A percentile compares a stretch with the other conserved stretches of the same genome.
phyloP scores from a whole-genome alignment of 495 filamentous ascomycete genomes.

The Melanomma pulvis-pyrius region DNA sequence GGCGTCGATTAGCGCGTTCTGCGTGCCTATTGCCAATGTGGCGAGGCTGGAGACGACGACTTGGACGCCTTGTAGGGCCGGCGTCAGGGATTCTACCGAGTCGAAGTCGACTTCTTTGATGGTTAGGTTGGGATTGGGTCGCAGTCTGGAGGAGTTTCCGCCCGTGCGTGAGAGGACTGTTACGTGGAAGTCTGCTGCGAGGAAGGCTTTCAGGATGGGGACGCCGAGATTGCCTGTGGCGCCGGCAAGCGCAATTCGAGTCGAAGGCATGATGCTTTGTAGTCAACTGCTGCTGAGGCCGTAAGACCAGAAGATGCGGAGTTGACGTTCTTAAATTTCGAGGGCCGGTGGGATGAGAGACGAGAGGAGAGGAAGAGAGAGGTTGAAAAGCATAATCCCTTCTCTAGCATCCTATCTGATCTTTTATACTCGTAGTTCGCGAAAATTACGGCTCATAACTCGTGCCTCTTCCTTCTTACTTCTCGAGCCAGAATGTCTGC shows the following conservation, averaged over 20 bases:
- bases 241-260: background rate
- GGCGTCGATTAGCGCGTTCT: slow-evolving; percentile 41
- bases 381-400: too few species aligned
- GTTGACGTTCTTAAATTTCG: too few species aligned
- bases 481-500: too few species aligned
- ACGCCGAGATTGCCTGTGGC: slow-evolving; percentile 45
- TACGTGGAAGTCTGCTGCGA: slow-evolving; percentile 59
- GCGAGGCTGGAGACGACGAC: slow-evolving; percentile 47
- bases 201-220: slow-evolving; percentile 43
- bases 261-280: too few species aligned
- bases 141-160: background rate
- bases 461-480: too few species aligned
- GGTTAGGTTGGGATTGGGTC: slow-evolving; percentile 30
- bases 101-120: slow-evolving; percentile 59
- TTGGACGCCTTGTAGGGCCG: slow-evolving; percentile 50
- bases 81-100: slow-evolving; percentile 47
- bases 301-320: too few species aligned
- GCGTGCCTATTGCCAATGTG: slow-evolving; percentile 27
- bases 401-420: too few species aligned
- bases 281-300: too few species aligned
- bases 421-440: too few species aligned
- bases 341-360: too few species aligned
- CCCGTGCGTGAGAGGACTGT: slow-evolving; percentile 47
- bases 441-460: too few species aligned
- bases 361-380: too few species aligned